These are phyloP conservation scores for Potentilla sterilis DNA, from an alignment of 306 rosid genomes.

Conservation along the genomic window DNA sequence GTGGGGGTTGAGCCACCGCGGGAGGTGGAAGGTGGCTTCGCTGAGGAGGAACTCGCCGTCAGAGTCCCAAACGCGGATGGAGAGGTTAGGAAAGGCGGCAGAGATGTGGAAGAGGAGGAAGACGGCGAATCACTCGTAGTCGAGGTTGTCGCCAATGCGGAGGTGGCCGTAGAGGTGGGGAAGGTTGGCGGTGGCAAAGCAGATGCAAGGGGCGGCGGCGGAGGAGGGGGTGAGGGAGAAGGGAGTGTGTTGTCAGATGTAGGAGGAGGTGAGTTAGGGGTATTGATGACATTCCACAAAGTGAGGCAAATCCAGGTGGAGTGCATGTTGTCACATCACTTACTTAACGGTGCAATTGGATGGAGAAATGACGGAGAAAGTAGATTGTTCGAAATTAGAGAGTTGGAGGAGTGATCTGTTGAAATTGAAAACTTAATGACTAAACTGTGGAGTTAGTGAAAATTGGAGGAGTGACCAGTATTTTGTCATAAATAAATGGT, in stretches of 20 bases:
- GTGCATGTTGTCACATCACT: too few species aligned
- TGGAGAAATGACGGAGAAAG: too few species aligned
- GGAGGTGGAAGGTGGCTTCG: constrained; percentile 89
- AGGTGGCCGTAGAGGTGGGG: constrained; percentile 88
- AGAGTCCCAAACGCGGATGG: constrained; percentile 79
- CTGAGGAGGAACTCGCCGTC: constrained; percentile 94
- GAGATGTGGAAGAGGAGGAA: constrained; percentile 81
- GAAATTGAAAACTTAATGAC: too few species aligned
- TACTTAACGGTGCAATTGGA: too few species aligned
- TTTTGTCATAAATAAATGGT: too few species aligned
- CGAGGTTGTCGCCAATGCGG: constrained; percentile 81
- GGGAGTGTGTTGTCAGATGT: constrained; percentile 91
- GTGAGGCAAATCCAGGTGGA: too few species aligned
- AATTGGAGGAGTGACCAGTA: too few species aligned
- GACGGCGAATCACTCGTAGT: constrained; percentile 87
- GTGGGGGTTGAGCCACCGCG: constrained; percentile 93
- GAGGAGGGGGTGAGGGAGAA: constrained; percentile 62
- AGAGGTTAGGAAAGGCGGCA: constrained; percentile 51
- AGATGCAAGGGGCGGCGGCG: constrained; percentile 50
- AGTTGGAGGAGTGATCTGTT: too few species aligned
- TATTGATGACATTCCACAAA: too few species aligned
- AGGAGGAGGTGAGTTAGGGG: constrained; percentile 55
- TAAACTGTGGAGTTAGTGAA: too few species aligned
- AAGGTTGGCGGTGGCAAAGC: constrained; percentile 50
- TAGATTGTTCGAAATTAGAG: too few species aligned